Evolutionary conservation across 495 filamentous ascomycete species (phyloP), one percentile per base, ranked within the genome.

Genomic region (Lasiosphaeria ovina): DNA sequence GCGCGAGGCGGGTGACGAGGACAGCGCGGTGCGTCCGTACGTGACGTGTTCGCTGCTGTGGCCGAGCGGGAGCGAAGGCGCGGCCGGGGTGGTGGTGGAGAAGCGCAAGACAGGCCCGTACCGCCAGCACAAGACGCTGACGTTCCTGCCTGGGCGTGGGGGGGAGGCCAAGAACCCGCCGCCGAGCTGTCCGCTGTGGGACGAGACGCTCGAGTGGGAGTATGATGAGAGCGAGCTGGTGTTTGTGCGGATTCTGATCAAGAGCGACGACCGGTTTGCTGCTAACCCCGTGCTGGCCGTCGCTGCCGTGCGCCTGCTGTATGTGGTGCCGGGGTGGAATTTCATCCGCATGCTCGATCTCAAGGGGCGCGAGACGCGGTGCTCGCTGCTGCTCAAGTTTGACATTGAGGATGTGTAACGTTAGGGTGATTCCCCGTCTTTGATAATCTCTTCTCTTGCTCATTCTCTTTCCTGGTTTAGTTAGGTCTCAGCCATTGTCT

Each of bases 271-370:
- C 36, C 78, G 74, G 58, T 83, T 80, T 57, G 66, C 75, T 0
- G 71, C 70, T 47, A 85, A 85, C 55, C 77, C 78, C 0, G 71
- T 79, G 11, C 72, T 80, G 55, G 77, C 76, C 1, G 78, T 81
- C 10, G 71, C 74, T 0, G 74, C 79, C 0, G 72, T 85, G 4
- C 60, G 82, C 54, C 48, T 85, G 51, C 33, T 73, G 35, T 85
- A 83, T 59, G 75, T 78, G 1, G 65, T 72, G 11, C 62, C 70
- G 3, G 81, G 79, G 4, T 85, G 81, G 81, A 69, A 66, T 9
- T 83, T 85, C 57, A 72, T 85, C 14, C 65, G 80, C 14, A 75
- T 85, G 77, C 53, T 82, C 55, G 81, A 85, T 62, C 63, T 85
- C 8, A 77, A 76, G 61, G 81, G 82, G 0, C 66, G 71, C 6